Conservation (phyloP, 2,329 filamentous ascomycete species). For the Claviceps purpurea region DNA sequence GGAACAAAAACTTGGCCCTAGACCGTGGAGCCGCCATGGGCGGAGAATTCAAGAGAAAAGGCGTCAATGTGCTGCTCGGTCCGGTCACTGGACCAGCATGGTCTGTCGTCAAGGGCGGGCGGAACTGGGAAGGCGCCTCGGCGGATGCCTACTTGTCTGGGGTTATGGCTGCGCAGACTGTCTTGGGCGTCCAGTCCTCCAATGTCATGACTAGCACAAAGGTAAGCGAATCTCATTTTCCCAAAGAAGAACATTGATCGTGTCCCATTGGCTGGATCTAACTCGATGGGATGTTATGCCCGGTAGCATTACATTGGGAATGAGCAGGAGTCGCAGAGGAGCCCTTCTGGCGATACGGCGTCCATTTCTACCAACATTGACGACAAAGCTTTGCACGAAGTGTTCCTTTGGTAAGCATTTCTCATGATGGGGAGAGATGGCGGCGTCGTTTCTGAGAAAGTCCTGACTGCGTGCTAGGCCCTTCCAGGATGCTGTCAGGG, state of each 20-base stretch:
- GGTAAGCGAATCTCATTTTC: conserved; percentile 14
- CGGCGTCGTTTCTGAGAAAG: no score
- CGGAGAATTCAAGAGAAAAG: conserved; percentile 61
- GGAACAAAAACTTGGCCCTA: conserved; percentile 60
- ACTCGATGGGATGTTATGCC: no score
- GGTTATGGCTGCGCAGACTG: conserved; percentile 34
- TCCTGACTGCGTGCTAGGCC: conserved; percentile 28
- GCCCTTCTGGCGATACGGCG: conserved; percentile 44
- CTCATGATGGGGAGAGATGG: background rate
- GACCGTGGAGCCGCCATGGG: conserved; percentile 61
- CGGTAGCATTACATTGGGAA: conserved; percentile 53
- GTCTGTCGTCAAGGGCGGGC: conserved; percentile 44
- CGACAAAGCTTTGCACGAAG: conserved; percentile 45
- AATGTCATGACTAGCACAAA: conserved; percentile 54
- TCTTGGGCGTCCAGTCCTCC: conserved; percentile 23
- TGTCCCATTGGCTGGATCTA: no score
- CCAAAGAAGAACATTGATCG: no score
- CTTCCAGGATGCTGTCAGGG: conserved; percentile 52
- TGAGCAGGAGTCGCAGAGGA: conserved; percentile 65
- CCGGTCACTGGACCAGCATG: conserved; percentile 60
- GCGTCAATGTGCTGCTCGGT: conserved; percentile 64
- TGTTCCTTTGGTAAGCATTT: conserved; percentile 33
- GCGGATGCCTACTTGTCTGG: conserved; percentile 47
- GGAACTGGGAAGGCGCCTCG: conserved; percentile 48
- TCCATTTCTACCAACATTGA: conserved; percentile 43